Percentiles rank a stretch among this genome's conserved stretches.
Conservation (phyloP, 495 filamentous ascomycete genomes). For the Rhizodiscina lignyota region DNA sequence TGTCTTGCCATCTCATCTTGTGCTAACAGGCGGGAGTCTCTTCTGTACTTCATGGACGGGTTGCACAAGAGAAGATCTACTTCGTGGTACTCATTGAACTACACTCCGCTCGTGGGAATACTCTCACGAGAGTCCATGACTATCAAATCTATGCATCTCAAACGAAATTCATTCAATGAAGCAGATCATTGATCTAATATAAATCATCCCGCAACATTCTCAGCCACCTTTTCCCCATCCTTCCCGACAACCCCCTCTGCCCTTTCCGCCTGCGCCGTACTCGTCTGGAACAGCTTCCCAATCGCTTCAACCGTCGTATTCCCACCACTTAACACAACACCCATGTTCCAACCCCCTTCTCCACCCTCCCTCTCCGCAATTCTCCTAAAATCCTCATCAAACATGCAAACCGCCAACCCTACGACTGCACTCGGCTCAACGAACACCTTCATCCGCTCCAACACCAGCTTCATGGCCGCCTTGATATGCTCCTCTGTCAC, state of each 20-base stretch:
- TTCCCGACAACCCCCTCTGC: conserved; percentile 20
- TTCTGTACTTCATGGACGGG: too few relatives aligned
- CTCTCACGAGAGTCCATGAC: too few relatives aligned
- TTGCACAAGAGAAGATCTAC: too few relatives aligned
- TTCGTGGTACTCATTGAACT: too few relatives aligned
- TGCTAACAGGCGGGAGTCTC: too few relatives aligned
- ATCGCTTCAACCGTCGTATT: conserved; percentile 78
- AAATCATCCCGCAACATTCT: conserved; percentile 35
- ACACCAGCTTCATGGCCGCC: conserved; percentile 54
- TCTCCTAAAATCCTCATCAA: conserved; percentile 64
- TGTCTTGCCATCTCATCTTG: too few relatives aligned
- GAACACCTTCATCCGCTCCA: conserved; percentile 84
- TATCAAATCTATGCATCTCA: too few relatives aligned
- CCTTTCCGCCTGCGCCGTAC: conserved; percentile 16
- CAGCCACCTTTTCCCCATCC: conserved; percentile 24
- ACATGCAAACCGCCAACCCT: conserved; percentile 66
- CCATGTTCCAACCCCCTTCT: conserved; percentile 69
- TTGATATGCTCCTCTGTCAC: conserved; percentile 76
- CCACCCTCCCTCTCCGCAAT: conserved; percentile 55
- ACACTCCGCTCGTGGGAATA: too few relatives aligned
- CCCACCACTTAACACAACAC: conserved; percentile 74
- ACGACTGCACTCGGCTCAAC: conserved; percentile 86
- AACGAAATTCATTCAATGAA: too few relatives aligned
- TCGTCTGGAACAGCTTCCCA: conserved; percentile 36
- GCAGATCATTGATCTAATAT: too few relatives aligned